These are phyloP conservation scores for Arachis monticola DNA, from an alignment of 331 rosid species.

Conservation along the genomic window DNA sequence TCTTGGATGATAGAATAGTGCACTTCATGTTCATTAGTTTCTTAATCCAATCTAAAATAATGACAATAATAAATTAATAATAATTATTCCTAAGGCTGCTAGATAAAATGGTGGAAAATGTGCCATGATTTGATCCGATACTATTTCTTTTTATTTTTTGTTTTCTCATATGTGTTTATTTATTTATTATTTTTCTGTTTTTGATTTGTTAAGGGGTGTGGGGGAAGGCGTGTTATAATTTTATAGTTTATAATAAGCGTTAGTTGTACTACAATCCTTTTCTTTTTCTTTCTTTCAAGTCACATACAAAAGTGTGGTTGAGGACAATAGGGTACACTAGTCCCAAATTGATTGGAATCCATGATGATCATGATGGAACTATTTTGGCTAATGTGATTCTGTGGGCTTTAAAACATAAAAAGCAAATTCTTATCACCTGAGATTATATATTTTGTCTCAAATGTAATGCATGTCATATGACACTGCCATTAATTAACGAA, in stretches of 20 bases:
- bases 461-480: constrained; percentile 4
- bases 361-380: background rate
- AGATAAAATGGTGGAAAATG: constrained; percentile 22
- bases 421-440: constrained; percentile 17
- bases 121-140: constrained; percentile 31
- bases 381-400: constrained; percentile 21
- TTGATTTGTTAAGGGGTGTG: constrained; percentile 3
- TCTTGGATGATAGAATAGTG: background rate
- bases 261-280: background rate
- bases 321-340: constrained; percentile 20
- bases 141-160: background rate
- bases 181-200: background rate
- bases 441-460: constrained; percentile 17
- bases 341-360: constrained; percentile 18
- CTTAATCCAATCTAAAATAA: constrained; percentile 22
- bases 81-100: constrained; percentile 1
- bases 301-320: constrained; percentile 25
- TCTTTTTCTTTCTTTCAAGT: constrained; percentile 26
- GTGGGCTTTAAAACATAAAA: constrained; percentile 7
- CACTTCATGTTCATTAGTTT: constrained; percentile 39
- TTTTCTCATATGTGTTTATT: background rate
- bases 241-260: constrained; percentile 28
- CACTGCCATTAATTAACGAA: background rate
- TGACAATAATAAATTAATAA: no score
- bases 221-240: background rate